Base-by-base conservation (phyloP, 176 grass and related monocot genomes). In the Hyparrhenia diplandra region DNA sequence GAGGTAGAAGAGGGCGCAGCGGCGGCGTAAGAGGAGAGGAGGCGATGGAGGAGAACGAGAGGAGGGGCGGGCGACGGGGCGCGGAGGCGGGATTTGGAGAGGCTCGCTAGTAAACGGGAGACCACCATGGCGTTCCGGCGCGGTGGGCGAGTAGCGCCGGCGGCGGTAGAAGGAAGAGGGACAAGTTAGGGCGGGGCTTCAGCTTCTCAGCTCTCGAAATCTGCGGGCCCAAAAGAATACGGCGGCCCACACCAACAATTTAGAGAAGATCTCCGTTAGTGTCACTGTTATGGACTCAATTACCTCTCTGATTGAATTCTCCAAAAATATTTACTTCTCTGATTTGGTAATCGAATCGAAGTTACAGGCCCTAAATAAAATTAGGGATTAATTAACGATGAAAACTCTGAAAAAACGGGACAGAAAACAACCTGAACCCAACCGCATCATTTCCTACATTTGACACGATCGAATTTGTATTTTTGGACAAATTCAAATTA, bases 11-110 rank as follows among this genome's bases (percentile, higher is more conserved):
- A 34, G 8, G 81, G 14, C 5, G 16, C 8, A 12, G 28, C 1
- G 17, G 68, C 20, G 36, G 68, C 18, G 83, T 55, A 20, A 17
- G 45, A 47, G 83, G 65, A 69, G 32, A 83, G 31, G n/a, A 71
- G 75, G 75, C 35, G 47, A 27, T 36, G 47, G 28, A 46, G 69
- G 2, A 46, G 13, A 59, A 13, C 3, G 35, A 32, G 20, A 18
- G 45, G 27, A 13, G 35, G 4, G 13, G 13, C 24, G 7, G 20
- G 49, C 13, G 47, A 36, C 39, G 54, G 54, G 12, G 74, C 40
- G 35, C 32, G 32, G 32, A 67, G 18, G 18, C 32, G 32, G 32
- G 64, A 23, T 34, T 10, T 10, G 18, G 64, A 76, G 54, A 61
- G 52, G 54, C n/a, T 13, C 52, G 34, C 32, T 27, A 35, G 54